Evolutionary conservation across 805 yeast genomes (phyloP).

Genomic region (Saccharomycopsis synnaedendra): DNA sequence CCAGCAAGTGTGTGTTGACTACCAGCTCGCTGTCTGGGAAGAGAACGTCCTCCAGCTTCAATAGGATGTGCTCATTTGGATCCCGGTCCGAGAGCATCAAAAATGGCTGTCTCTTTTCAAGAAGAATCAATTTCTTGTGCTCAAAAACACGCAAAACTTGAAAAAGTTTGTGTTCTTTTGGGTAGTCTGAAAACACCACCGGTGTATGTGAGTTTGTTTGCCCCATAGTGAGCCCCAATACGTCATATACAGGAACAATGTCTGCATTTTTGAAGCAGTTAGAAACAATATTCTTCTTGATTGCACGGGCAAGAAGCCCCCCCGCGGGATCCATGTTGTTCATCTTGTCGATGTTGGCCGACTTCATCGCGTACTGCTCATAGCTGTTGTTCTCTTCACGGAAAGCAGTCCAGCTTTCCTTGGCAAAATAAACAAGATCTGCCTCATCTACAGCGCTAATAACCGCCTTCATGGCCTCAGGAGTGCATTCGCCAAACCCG

Average conservation of each 20-base stretch:
- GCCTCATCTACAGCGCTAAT: conserved; percentile 16
- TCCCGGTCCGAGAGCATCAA: conserved; percentile 6
- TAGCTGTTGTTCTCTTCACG: conserved; percentile 9
- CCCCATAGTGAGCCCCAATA: neutral
- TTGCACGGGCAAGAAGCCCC: neutral
- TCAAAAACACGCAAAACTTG: conserved; percentile 18
- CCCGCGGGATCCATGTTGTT: neutral
- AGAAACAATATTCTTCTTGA: conserved; percentile 9
- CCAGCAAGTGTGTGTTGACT: conserved; percentile 22
- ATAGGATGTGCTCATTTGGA: neutral
- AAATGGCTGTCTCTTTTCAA: conserved; percentile 11
- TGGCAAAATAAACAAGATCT: conserved; percentile 20
- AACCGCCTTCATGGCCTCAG: conserved; percentile 2
- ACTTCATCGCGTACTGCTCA: conserved; percentile 3
- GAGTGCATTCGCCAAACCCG: neutral
- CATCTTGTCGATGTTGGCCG: conserved; percentile 3
- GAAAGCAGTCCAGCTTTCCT: conserved; percentile 18
- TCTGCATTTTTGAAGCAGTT: conserved; percentile 12
- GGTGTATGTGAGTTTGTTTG: conserved; percentile 4
- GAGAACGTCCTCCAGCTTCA: conserved; percentile 22
- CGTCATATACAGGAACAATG: conserved; percentile 1
- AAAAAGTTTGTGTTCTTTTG: conserved; percentile 20
- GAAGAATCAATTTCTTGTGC: conserved; percentile 13
- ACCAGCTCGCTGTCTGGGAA: conserved; percentile 29
- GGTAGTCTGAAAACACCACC: conserved; percentile 10